These are phyloP conservation scores for Alternaria gansuensis DNA, from an alignment of 2,329 filamentous ascomycete species.

Conservation along the genomic window DNA sequence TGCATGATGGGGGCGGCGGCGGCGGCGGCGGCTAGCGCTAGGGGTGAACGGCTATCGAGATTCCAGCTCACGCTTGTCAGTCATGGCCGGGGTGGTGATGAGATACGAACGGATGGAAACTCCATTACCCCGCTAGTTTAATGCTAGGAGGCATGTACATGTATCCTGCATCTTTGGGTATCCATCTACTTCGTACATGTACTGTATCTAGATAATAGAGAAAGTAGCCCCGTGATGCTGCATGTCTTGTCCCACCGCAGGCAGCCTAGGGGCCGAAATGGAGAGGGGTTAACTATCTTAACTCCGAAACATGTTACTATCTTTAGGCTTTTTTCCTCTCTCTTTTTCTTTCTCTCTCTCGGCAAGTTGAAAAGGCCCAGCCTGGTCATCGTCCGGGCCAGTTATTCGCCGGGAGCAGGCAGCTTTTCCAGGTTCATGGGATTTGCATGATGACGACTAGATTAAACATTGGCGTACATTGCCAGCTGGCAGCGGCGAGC, in stretches of 20 bases:
- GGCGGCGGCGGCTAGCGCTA: conserved; percentile 14
- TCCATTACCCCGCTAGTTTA: not conserved
- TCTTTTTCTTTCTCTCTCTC: conserved; percentile 5
- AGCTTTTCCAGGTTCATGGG: conserved; percentile 22
- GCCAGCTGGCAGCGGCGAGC: conserved; percentile 27
- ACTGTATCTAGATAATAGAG: not conserved
- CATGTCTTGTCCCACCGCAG: conserved; percentile 13
- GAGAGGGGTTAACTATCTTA: conserved; percentile 1
- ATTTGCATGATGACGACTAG: conserved; percentile 26
- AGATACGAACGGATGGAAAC: conserved; percentile 4
- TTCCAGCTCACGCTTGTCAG: conserved; percentile 28
- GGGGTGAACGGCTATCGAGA: conserved; percentile 25
- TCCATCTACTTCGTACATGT: not conserved
- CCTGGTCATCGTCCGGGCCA: not conserved
- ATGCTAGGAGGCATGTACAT: not conserved
- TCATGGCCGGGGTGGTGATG: conserved; percentile 24
- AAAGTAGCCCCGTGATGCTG: no score
- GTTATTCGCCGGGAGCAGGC: conserved; percentile 22
- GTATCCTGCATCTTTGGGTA: no score
- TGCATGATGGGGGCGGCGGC: conserved; percentile 30
- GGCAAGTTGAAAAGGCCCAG: not conserved
- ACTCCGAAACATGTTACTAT: conserved; percentile 25
- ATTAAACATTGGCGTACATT: conserved; percentile 14
- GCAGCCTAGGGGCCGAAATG: conserved; percentile 22
- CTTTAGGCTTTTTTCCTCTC: conserved; percentile 9